Evolutionary conservation across 192 early-diverging fungal genomes (phyloP).

Genomic region (Entophlyctis luteolus): DNA sequence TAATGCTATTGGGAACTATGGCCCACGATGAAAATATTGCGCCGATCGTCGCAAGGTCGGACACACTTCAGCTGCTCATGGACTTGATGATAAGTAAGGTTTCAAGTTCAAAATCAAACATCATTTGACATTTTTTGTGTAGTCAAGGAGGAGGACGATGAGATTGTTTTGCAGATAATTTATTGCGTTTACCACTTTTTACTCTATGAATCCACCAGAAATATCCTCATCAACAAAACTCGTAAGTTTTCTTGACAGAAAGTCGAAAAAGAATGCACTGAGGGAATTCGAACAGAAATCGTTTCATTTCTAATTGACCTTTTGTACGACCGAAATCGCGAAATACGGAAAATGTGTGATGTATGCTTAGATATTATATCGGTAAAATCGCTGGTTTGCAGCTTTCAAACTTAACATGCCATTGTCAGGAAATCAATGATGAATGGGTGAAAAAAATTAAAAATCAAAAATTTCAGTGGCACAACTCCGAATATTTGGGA

Average conservation of each 20-base stretch:
- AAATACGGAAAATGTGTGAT: slow-evolving; percentile 56
- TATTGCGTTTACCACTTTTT: slow-evolving; percentile 54
- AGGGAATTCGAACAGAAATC: slow-evolving; percentile 36
- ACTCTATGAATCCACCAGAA: slow-evolving; percentile 40
- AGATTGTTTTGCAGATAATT: slow-evolving; percentile 59
- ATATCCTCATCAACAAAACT: slow-evolving; percentile 39
- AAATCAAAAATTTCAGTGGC: slow-evolving; percentile 49
- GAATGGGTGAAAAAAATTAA: slow-evolving; percentile 52
- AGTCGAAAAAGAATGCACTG: neutral
- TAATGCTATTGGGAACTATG: slow-evolving; percentile 52
- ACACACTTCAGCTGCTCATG: slow-evolving; percentile 41
- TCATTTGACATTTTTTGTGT: neutral
- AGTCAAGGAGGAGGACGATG: slow-evolving; percentile 63
- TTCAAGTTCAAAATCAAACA: neutral
- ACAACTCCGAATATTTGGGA: slow-evolving; percentile 55
- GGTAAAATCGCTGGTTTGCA: slow-evolving; percentile 22
- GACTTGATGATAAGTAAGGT: slow-evolving; percentile 50
- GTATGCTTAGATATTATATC: slow-evolving; percentile 53
- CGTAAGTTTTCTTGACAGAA: slow-evolving; percentile 22
- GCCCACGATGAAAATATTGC: slow-evolving; percentile 50
- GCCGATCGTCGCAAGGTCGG: slow-evolving; percentile 39
- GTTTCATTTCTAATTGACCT: slow-evolving; percentile 57
- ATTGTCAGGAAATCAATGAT: slow-evolving; percentile 50
- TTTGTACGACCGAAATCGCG: slow-evolving; percentile 54
- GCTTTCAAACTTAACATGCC: neutral